A percentile compares a stretch with the other conserved stretches of the same genome.
Conservation (phyloP, 306 rosid species). For the Dalbergia cochinchinensis region DNA sequence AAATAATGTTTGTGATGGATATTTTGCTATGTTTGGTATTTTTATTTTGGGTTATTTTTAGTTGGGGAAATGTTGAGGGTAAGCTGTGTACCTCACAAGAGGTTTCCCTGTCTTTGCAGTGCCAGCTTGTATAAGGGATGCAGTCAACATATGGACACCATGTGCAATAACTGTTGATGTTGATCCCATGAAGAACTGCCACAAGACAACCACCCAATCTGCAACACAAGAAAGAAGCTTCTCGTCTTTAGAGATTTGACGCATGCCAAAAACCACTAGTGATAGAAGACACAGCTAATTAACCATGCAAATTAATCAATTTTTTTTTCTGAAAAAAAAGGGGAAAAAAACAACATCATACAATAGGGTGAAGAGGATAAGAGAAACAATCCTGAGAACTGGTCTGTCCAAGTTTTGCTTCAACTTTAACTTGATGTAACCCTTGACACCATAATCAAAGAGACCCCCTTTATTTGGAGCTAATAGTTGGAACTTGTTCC, state of each 20-base stretch:
- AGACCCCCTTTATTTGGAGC: constrained; percentile 65
- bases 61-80: constrained; percentile 44
- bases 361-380: constrained; percentile 74
- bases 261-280: constrained; percentile 39
- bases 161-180: constrained; percentile 80
- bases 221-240: constrained; percentile 51
- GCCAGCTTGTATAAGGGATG: constrained; percentile 78
- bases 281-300: constrained; percentile 12
- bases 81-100: constrained; percentile 76
- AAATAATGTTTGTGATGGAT: too few species aligned
- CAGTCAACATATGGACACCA: constrained; percentile 87
- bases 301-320: constrained; percentile 28
- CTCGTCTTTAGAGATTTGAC: constrained; percentile 43
- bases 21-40: constrained; percentile 17
- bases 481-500: constrained; percentile 54
- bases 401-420: constrained; percentile 76
- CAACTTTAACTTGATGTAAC: constrained; percentile 59
- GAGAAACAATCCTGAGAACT: constrained; percentile 64
- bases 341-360: constrained; percentile 51
- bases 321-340: neutral
- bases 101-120: constrained; percentile 64
- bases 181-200: constrained; percentile 68
- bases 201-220: constrained; percentile 82
- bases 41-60: constrained; percentile 1
- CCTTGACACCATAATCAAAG: constrained; percentile 57